phyloP scores from a whole-genome alignment of 768 basidiomycete species.

The Infundibulicybe gibba region DNA sequence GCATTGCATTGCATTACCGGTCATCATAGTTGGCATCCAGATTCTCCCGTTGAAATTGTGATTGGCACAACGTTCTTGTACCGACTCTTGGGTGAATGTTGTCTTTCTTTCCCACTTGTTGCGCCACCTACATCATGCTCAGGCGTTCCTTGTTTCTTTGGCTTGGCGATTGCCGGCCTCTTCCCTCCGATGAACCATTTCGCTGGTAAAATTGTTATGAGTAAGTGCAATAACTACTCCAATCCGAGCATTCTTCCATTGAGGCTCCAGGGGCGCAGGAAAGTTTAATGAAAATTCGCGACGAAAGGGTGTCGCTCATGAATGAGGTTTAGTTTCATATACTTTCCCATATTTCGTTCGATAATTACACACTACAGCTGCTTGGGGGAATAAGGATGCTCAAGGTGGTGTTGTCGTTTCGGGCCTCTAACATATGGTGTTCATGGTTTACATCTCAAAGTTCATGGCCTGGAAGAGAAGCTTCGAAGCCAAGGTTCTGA shows the following conservation, averaged over 20 bases:
- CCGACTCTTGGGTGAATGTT: conserved; percentile 58
- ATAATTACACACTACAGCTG: conserved; percentile 41
- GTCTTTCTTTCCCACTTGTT: not conserved
- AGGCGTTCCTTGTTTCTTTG: conserved; percentile 72
- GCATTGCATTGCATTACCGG: not conserved
- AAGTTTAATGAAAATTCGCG: conserved; percentile 87
- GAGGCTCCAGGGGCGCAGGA: conserved; percentile 55
- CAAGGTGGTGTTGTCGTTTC: conserved; percentile 39
- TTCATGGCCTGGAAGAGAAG: conserved; percentile 96
- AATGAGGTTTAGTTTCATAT: conserved; percentile 50
- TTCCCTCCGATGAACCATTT: conserved; percentile 80
- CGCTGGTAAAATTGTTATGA: conserved; percentile 75
- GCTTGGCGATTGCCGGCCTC: conserved; percentile 70
- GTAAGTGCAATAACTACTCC: conserved; percentile 6
- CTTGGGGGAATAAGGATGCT: conserved; percentile 89
- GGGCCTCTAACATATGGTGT: conserved; percentile 1
- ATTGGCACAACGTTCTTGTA: conserved; percentile 79
- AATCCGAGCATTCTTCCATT: not conserved
- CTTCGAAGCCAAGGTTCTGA: conserved; percentile 73
- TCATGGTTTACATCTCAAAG: conserved; percentile 29
- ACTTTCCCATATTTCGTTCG: not conserved
- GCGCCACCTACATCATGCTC: not conserved
- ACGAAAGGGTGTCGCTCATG: conserved; percentile 89
- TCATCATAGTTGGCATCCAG: conserved; percentile 24
- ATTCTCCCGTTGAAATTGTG: conserved; percentile 74